A percentile compares a stretch with the other conserved stretches of the same genome.
Conservation (phyloP, 192 early-diverging fungal genomes). For the Fimicolochytrium jonesii region DNA sequence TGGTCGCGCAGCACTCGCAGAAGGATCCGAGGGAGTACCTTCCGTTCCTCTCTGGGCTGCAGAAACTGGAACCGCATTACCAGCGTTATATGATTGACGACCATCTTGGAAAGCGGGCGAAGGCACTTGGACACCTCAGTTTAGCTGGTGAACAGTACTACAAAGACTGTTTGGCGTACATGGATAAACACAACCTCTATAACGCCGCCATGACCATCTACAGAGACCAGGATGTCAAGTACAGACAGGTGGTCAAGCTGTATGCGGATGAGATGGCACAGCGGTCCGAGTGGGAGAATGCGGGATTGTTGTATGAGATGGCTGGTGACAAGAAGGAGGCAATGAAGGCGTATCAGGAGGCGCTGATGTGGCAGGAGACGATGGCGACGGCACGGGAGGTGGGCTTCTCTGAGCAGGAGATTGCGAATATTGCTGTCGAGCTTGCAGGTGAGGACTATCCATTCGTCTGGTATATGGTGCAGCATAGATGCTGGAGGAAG, state of each 20-base stretch:
- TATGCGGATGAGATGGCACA: slow-evolving; percentile 65
- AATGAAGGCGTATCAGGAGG: slow-evolving; percentile 52
- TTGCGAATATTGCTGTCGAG: slow-evolving; percentile 49
- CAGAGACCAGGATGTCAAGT: slow-evolving; percentile 23
- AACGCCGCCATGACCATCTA: slow-evolving; percentile 55
- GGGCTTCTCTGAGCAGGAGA: slow-evolving; percentile 38
- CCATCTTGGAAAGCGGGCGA: slow-evolving; percentile 64
- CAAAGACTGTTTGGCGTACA: slow-evolving; percentile 59
- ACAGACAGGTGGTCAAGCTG: slow-evolving; percentile 40
- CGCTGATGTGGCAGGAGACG: slow-evolving; percentile 61
- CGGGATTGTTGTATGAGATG: slow-evolving; percentile 58
- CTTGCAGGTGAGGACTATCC: too few relatives aligned
- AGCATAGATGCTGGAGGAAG: neutral
- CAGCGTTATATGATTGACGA: slow-evolving; percentile 87
- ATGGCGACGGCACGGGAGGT: slow-evolving; percentile 61
- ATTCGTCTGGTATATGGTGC: neutral
- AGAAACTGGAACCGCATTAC: slow-evolving; percentile 69
- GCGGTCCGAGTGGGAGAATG: slow-evolving; percentile 57
- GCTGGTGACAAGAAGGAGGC: slow-evolving; percentile 58
- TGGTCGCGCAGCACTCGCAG: slow-evolving; percentile 96
- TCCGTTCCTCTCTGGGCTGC: slow-evolving; percentile 78
- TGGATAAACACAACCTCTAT: slow-evolving; percentile 63
- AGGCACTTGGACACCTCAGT: slow-evolving; percentile 66
- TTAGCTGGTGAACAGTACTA: slow-evolving; percentile 9
- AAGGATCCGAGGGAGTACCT: slow-evolving; percentile 96